Percentiles rank a stretch among this genome's conserved stretches.
These are phyloP conservation scores for Fennellomyces sp. DNA, from an alignment of 371 early-diverging fungal genomes.

Conservation along the genomic window DNA sequence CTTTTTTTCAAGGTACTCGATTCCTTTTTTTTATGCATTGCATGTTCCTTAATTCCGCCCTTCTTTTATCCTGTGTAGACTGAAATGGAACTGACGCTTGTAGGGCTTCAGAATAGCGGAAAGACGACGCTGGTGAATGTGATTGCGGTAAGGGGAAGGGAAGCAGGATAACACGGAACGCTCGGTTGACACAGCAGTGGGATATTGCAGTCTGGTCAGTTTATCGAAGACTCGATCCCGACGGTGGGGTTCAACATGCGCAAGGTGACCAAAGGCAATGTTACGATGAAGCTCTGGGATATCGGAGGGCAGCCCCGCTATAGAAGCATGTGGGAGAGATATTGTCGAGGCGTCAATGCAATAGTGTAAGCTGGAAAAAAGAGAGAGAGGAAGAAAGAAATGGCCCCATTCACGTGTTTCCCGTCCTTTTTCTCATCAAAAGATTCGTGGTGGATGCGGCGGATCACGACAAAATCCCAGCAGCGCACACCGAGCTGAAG, in stretches of 20 bases:
- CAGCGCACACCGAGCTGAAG: slow-evolving; percentile 91
- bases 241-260: slow-evolving; percentile 99
- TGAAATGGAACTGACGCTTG: slow-evolving; percentile 98
- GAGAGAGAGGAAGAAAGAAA: neutral
- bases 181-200: neutral
- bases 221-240: slow-evolving; percentile 96
- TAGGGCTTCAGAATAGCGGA: slow-evolving; percentile 97
- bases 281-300: slow-evolving; percentile 99
- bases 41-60: neutral
- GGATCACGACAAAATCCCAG: slow-evolving; percentile 90
- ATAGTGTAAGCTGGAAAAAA: slow-evolving; percentile 78
- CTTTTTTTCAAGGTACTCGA: slow-evolving; percentile 83
- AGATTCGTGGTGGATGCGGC: slow-evolving; percentile 97
- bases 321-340: slow-evolving; percentile 98
- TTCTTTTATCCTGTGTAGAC: slow-evolving; percentile 32
- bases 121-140: slow-evolving; percentile 98
- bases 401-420: neutral
- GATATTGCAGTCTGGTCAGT: slow-evolving; percentile 81
- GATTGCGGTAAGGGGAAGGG: slow-evolving; percentile 79
- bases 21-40: neutral
- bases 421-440: slow-evolving; percentile 5
- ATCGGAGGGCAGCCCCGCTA: slow-evolving; percentile 97
- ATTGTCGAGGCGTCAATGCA: slow-evolving; percentile 94
- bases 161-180: neutral
- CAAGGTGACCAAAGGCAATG: slow-evolving; percentile 89